Evolutionary conservation across 1,284 basidiomycete species (phyloP).

Genomic region (Ceratobasidium sp.): DNA sequence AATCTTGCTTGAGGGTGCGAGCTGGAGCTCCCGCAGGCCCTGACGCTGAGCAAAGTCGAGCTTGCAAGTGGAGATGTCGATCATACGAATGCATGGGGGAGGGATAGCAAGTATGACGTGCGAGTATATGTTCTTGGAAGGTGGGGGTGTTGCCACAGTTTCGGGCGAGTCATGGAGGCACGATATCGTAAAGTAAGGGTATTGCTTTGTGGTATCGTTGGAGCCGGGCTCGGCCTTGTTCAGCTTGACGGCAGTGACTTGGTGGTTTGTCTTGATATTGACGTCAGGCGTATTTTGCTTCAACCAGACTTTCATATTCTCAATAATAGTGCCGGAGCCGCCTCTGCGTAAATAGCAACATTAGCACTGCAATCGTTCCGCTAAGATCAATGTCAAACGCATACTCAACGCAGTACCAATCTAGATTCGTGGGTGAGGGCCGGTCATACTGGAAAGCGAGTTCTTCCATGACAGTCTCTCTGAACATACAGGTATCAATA

Average conservation of each 20-base stretch:
- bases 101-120: slow-evolving; percentile 57
- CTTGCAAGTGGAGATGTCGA: slow-evolving; percentile 53
- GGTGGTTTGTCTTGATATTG: background rate
- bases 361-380: too few relatives aligned
- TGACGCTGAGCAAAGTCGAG: slow-evolving; percentile 53
- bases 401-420: slow-evolving; percentile 18
- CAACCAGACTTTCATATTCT: background rate
- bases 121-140: slow-evolving; percentile 47
- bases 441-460: background rate
- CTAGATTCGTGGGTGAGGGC: background rate
- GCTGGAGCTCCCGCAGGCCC: slow-evolving; percentile 54
- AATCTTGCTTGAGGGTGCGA: slow-evolving; percentile 56
- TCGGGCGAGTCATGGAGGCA: too few relatives aligned
- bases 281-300: slow-evolving; percentile 49
- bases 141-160: slow-evolving; percentile 6
- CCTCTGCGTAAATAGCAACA: slow-evolving; percentile 20
- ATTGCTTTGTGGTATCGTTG: slow-evolving; percentile 14
- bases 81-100: slow-evolving; percentile 45
- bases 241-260: slow-evolving; percentile 51
- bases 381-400: too few relatives aligned
- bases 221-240: slow-evolving; percentile 52
- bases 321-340: slow-evolving; percentile 49
- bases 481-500: background rate
- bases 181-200: slow-evolving; percentile 49
- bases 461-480: background rate